Evolutionary conservation across 371 early-diverging fungal genomes (phyloP).

Genomic region (Batkoa obscura): DNA sequence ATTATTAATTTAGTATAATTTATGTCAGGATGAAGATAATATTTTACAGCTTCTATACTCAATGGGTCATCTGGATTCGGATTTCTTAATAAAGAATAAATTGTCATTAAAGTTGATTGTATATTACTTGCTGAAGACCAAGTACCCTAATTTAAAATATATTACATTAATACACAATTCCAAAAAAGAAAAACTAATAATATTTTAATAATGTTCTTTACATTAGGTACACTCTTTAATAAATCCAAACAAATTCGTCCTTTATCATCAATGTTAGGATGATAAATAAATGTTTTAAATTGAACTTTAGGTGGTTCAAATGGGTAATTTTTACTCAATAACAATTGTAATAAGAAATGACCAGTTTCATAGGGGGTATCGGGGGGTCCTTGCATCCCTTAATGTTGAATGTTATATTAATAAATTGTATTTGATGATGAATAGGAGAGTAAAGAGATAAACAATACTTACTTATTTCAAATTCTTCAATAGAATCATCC

Average conservation of each 20-base stretch:
- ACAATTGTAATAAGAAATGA: neutral
- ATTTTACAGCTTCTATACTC: constrained; percentile 10
- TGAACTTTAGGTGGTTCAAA: constrained; percentile 97
- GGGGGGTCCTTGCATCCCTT: constrained; percentile 5
- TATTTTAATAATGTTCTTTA: neutral
- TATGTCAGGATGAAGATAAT: neutral
- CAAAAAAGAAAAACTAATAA: neutral
- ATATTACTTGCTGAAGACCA: constrained; percentile 14
- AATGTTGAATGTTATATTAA: too few relatives aligned
- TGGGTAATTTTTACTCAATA: constrained; percentile 41
- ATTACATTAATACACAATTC: neutral
- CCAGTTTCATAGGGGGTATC: constrained; percentile 3
- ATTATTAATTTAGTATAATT: too few relatives aligned
- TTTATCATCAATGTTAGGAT: constrained; percentile 97
- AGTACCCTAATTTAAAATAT: constrained; percentile 6
- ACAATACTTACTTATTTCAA: too few relatives aligned
- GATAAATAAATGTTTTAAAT: constrained; percentile 97
- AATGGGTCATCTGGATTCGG: constrained; percentile 18
- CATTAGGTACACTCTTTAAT: constrained; percentile 15
- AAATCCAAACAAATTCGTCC: constrained; percentile 85
- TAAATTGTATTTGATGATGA: too few relatives aligned
- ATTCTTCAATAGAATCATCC: too few relatives aligned
- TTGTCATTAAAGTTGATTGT: constrained; percentile 9
- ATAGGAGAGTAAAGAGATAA: too few relatives aligned
- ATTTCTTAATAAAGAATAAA: constrained; percentile 10